Percentiles rank a stretch among this genome's conserved stretches.
phyloP scores from a whole-genome alignment of 768 basidiomycete species.

The Panus rudis region DNA sequence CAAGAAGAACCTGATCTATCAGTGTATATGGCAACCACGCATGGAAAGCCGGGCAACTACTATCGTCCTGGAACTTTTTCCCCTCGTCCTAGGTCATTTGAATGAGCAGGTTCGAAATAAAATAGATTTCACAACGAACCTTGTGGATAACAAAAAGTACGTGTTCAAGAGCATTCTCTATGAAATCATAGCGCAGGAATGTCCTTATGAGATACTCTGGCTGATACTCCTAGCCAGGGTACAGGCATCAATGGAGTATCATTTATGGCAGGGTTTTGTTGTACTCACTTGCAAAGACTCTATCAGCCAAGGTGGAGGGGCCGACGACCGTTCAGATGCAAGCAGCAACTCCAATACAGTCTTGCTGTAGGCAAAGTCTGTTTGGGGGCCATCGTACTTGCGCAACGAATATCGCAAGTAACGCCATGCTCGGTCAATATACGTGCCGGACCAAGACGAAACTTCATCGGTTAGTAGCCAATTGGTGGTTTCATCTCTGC shows the following conservation, averaged over 20 bases:
- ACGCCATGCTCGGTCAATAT: slow-evolving; percentile 78
- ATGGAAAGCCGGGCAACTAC: too few species aligned
- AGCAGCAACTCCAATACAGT: slow-evolving; percentile 72
- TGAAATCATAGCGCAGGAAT: slow-evolving; percentile 70
- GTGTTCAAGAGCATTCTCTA: slow-evolving; percentile 72
- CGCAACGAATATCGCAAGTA: slow-evolving; percentile 78
- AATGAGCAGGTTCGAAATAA: too few species aligned
- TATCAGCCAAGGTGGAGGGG: slow-evolving; percentile 81
- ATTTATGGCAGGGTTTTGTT: not conserved
- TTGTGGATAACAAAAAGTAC: slow-evolving; percentile 64
- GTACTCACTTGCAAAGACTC: slow-evolving; percentile 59
- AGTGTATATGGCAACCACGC: not conserved
- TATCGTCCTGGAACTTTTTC: too few species aligned
- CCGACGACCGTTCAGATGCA: slow-evolving; percentile 47
- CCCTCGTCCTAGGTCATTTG: too few species aligned
- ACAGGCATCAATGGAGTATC: slow-evolving; percentile 1
- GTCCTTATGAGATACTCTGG: slow-evolving; percentile 80
- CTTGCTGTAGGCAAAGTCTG: slow-evolving; percentile 72
- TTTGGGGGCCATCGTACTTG: slow-evolving; percentile 66
- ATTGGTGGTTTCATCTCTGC: slow-evolving; percentile 64
- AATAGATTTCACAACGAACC: slow-evolving; percentile 36
- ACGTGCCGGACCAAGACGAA: slow-evolving; percentile 76
- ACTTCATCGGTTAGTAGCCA: slow-evolving; percentile 84
- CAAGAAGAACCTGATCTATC: slow-evolving; percentile 1
- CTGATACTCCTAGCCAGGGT: slow-evolving; percentile 50